A percentile compares a stretch with the other conserved stretches of the same genome.
These are phyloP conservation scores for Tieghemostelium lacteum DNA, from an alignment of 78 protist genomes.

Conservation along the genomic window DNA sequence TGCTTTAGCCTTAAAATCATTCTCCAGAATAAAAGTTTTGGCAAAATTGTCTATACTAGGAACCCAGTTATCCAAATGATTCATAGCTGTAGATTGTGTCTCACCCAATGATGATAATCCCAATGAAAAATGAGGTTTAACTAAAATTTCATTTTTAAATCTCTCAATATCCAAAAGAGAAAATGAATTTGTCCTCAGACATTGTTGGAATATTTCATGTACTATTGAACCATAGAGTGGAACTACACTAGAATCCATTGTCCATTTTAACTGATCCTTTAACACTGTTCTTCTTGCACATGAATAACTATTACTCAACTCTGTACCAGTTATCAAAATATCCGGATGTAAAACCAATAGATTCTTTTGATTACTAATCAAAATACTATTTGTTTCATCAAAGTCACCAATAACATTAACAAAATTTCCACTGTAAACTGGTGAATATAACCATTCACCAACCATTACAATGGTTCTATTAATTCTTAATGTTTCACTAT, in stretches of 20 bases:
- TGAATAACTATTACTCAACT: conserved; percentile 54
- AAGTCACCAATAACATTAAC: conserved; percentile 54
- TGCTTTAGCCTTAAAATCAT: too few relatives aligned
- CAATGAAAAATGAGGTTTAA: conserved; percentile 9
- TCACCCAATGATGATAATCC: conserved; percentile 53
- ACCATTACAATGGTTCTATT: conserved; percentile 2
- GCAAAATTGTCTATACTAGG: conserved; percentile 6
- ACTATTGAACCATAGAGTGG: conserved; percentile 60
- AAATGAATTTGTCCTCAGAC: conserved; percentile 9
- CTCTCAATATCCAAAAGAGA: not conserved
- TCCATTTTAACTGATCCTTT: conserved; percentile 17
- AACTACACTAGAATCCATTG: not conserved
- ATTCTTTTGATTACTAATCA: conserved; percentile 2
- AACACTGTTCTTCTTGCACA: conserved; percentile 49
- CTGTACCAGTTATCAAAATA: conserved; percentile 64
- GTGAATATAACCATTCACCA: conserved; percentile 56
- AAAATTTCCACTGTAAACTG: conserved; percentile 21
- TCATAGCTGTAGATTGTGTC: conserved; percentile 6
- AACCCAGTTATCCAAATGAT: conserved; percentile 17
- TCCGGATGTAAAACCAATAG: conserved; percentile 60
- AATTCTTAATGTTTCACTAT: conserved; percentile 9
- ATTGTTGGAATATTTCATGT: conserved; percentile 66
- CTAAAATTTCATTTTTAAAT: conserved; percentile 17
- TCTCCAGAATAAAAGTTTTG: not conserved
- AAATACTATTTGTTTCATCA: not conserved